Base-by-base conservation (phyloP, 31 red algal genomes). In the Asparagopsis taxiformis region DNA sequence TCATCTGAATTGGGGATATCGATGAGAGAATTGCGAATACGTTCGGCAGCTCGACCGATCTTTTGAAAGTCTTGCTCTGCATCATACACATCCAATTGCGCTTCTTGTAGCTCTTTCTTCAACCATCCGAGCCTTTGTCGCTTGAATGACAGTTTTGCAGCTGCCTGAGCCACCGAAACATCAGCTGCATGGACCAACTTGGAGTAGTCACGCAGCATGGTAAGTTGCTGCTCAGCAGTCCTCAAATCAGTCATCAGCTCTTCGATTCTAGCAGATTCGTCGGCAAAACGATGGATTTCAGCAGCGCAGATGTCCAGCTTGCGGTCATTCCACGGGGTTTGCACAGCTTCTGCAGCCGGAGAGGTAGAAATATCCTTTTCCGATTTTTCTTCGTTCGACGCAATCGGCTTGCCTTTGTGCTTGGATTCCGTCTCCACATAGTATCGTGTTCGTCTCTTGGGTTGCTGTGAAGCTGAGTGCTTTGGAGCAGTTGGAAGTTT, bases 131-230 rank as follows among this genome's bases (percentile, higher is more conserved):
- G 5, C 20, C 74, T 59, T 34, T 60, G 59, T 15, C 74, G 15
- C 43, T 77, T 77, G 46, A 77, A 77, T 17, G 56, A 22, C 32
- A 77, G 17, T 51, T 70, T 80, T 70, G 77, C 77, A 16, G 32
- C 62, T 17, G 65, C 77, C 54, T 80, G 60, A 52, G 63, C 51
- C 20, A 80, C 63, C 2, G 77, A 67, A 22, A 70, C 56, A 59
- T 80, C 65, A n/a, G 77, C 53, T 3, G 77, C 62, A 46, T 80
- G 77, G 25, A 80, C 39, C 19, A 80, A 51, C 11, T 41, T 53
- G 22, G 62, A 67, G 10, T 63, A 48, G n/a, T 80, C 77, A 31
- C 56, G 77, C 35, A 67, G 35, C 7, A 51, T 58, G 39, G 62
- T 49, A 16, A 80, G 39, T 38, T 68, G 52, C 51, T 80, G 64